phyloP scores from a whole-genome alignment of 805 yeast genomes.

The Saccharomycopsis olivae region DNA sequence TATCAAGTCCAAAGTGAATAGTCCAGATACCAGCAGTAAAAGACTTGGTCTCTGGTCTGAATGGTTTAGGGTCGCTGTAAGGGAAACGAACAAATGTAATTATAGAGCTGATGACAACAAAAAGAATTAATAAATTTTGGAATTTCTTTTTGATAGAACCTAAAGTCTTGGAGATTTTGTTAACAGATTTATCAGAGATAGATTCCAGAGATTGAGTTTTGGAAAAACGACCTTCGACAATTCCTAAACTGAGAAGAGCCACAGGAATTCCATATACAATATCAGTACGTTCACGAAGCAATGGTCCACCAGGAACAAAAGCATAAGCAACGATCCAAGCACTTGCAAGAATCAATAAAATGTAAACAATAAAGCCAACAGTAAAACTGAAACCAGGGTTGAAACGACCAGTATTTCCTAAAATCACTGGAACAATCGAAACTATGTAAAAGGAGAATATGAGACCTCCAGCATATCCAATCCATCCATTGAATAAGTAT shows the following conservation, averaged over 20 bases:
- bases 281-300: conserved; percentile 83
- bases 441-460: conserved; percentile 49
- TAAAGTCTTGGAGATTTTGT: conserved; percentile 22
- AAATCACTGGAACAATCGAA: conserved; percentile 48
- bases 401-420: conserved; percentile 45
- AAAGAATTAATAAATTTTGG: conserved; percentile 24
- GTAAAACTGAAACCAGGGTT: conserved; percentile 45
- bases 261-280: conserved; percentile 53
- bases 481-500: conserved; percentile 51
- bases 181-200: conserved; percentile 3
- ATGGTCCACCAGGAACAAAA: conserved; percentile 89
- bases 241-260: conserved; percentile 41
- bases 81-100: conserved; percentile 49
- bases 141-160: conserved; percentile 20
- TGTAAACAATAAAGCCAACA: conserved; percentile 37
- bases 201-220: conserved; percentile 1
- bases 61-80: conserved; percentile 52
- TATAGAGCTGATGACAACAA: conserved; percentile 36
- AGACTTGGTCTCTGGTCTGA: conserved; percentile 54
- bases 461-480: conserved; percentile 66
- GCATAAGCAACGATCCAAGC: conserved; percentile 99
- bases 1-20: conserved; percentile 92
- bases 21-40: conserved; percentile 98
- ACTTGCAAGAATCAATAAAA: conserved; percentile 61
- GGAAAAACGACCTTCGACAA: conserved; percentile 19